Evolutionary conservation across 331 rosid genomes (phyloP).

Genomic region (Quercus tomentella): DNA sequence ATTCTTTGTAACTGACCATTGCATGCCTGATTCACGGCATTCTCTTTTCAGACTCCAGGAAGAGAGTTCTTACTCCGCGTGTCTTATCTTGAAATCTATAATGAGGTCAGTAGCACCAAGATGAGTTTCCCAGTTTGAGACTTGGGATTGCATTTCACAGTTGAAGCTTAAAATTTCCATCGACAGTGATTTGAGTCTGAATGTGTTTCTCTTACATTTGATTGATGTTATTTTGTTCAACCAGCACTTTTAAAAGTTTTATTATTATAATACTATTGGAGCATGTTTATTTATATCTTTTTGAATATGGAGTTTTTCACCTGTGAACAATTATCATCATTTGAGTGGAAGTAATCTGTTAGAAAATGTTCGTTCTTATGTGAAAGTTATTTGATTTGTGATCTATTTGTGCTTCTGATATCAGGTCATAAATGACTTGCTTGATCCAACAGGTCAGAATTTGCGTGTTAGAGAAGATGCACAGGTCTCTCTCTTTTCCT

Average conservation of each 20-base stretch:
- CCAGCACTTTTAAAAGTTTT: background rate
- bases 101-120: slow-evolving; percentile 59
- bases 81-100: slow-evolving; percentile 94
- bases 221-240: background rate
- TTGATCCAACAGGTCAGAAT: slow-evolving; percentile 98
- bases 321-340: background rate
- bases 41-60: slow-evolving; percentile 86
- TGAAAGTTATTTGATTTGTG: slow-evolving; percentile 11
- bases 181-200: background rate
- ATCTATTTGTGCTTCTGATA: slow-evolving; percentile 31
- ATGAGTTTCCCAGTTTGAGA: background rate
- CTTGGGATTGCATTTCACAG: background rate
- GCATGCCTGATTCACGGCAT: slow-evolving; percentile 15
- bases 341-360: background rate
- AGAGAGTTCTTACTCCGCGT: slow-evolving; percentile 96
- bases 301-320: background rate
- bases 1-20: background rate
- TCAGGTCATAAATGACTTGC: slow-evolving; percentile 99
- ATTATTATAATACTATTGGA: background rate
- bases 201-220: background rate
- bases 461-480: slow-evolving; percentile 98
- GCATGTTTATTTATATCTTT: background rate
- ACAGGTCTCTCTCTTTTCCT: slow-evolving; percentile 56
- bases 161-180: background rate
- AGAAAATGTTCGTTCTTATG: background rate